Evolutionary conservation across 163 green algal species (phyloP).

Genomic region (Scenedesmus sp.): DNA sequence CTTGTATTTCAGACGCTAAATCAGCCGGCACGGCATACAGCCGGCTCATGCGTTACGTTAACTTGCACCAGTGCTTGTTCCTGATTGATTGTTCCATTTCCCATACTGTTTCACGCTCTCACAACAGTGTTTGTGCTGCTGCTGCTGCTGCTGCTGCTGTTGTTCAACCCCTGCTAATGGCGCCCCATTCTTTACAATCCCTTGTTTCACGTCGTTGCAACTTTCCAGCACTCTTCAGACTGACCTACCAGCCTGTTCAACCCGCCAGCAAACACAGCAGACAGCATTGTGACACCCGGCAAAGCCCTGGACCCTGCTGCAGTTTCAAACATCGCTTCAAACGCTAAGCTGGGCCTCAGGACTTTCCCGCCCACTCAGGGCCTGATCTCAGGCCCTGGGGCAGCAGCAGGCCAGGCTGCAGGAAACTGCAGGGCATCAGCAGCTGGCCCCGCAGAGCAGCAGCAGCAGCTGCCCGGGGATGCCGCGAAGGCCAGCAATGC

Average conservation of each 20-base stretch:
- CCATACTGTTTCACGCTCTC: too few species aligned
- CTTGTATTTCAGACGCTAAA: neutral
- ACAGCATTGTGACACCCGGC: too few species aligned
- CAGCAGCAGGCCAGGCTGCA: neutral
- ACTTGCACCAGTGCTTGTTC: neutral
- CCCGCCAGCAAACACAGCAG: neutral
- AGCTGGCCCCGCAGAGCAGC: neutral
- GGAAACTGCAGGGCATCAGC: neutral
- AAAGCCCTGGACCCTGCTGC: slow-evolving; percentile 7
- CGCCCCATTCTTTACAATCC: neutral
- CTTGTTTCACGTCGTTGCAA: neutral
- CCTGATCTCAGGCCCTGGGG: neutral
- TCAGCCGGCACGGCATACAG: neutral
- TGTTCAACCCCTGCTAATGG: neutral
- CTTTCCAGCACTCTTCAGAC: neutral
- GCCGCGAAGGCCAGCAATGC: neutral
- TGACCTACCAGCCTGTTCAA: neutral
- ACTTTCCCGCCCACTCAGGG: neutral
- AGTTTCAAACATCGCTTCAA: neutral
- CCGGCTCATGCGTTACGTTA: neutral
- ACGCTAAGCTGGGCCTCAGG: neutral
- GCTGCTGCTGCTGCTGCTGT: neutral
- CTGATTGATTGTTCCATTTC: too few species aligned
- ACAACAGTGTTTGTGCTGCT: neutral
- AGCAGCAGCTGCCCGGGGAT: neutral